These are phyloP conservation scores for Westerdykella sp. DNA, from an alignment of 2,329 filamentous ascomycete species.

Conservation along the genomic window DNA sequence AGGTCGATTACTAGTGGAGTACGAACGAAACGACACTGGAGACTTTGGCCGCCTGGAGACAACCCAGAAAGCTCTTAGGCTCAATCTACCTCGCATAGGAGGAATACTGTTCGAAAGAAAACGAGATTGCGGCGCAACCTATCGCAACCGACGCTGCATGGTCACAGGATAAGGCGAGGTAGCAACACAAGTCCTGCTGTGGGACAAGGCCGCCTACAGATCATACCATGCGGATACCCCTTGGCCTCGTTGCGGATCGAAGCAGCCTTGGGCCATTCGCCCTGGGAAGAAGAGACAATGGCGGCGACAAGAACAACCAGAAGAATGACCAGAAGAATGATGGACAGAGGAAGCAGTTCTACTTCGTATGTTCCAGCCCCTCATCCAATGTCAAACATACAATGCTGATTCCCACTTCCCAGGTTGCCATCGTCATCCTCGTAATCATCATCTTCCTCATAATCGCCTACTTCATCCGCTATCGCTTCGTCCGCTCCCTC, in stretches of 20 bases:
- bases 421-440: slow-evolving; percentile 26
- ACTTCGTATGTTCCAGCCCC: background rate
- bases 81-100: too few species aligned
- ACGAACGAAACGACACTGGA: too few species aligned
- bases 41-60: too few species aligned
- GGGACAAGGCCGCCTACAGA: slow-evolving; percentile 1
- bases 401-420: background rate
- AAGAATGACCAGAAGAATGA: background rate
- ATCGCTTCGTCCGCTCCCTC: slow-evolving; percentile 13
- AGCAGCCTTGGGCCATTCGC: slow-evolving; percentile 1
- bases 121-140: too few species aligned
- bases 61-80: too few species aligned
- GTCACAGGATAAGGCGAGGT: too few species aligned
- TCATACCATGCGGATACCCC: slow-evolving; percentile 25
- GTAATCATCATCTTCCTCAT: slow-evolving; percentile 28
- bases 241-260: background rate
- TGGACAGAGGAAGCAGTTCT: background rate
- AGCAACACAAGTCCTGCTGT: too few species aligned
- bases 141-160: too few species aligned
- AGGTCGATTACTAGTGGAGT: too few species aligned
- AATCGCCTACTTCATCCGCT: slow-evolving; percentile 25
- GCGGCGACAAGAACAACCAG: background rate
- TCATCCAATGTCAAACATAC: background rate
- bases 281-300: slow-evolving; percentile 14
- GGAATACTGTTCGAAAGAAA: too few species aligned